Conservation (phyloP, 1,139 yeast genomes). For the Kodamaea derodonti region DNA sequence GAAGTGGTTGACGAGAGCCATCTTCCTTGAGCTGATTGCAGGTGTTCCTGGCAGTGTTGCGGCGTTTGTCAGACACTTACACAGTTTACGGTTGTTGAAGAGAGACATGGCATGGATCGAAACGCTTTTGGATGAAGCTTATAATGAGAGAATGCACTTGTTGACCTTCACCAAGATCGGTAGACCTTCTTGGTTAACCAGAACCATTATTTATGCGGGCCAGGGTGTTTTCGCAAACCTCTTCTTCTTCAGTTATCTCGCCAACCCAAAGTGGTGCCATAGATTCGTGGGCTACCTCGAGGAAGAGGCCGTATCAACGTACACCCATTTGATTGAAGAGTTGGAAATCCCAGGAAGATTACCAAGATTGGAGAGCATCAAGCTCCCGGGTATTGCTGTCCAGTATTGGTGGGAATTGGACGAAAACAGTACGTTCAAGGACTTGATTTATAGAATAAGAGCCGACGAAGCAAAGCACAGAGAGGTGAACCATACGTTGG, state of each 20-base stretch:
- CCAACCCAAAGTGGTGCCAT: conserved; percentile 65
- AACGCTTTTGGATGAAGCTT: conserved; percentile 71
- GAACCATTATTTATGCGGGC: conserved; percentile 54
- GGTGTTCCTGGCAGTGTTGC: conserved; percentile 83
- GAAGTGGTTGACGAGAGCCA: conserved; percentile 66
- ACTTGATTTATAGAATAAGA: conserved; percentile 53
- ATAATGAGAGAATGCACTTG: conserved; percentile 76
- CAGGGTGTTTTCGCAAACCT: conserved; percentile 71
- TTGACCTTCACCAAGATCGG: conserved; percentile 66
- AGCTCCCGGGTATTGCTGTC: conserved; percentile 56
- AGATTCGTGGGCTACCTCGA: conserved; percentile 77
- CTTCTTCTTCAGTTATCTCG: conserved; percentile 59
- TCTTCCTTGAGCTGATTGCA: conserved; percentile 70
- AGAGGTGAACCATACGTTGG: conserved; percentile 74
- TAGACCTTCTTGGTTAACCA: conserved; percentile 59
- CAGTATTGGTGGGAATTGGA: conserved; percentile 59
- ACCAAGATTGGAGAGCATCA: conserved; percentile 41
- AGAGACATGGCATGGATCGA: conserved; percentile 78
- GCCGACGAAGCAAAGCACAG: conserved; percentile 74
- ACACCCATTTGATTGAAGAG: conserved; percentile 55
- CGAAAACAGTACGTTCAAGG: conserved; percentile 51
- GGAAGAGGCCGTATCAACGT: conserved; percentile 75
- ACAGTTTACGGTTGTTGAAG: conserved; percentile 54
- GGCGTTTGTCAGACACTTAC: conserved; percentile 63
- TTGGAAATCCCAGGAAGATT: conserved; percentile 51